Conservation (phyloP, 2,329 filamentous ascomycete species). For the Epicoccum sorghinum region DNA sequence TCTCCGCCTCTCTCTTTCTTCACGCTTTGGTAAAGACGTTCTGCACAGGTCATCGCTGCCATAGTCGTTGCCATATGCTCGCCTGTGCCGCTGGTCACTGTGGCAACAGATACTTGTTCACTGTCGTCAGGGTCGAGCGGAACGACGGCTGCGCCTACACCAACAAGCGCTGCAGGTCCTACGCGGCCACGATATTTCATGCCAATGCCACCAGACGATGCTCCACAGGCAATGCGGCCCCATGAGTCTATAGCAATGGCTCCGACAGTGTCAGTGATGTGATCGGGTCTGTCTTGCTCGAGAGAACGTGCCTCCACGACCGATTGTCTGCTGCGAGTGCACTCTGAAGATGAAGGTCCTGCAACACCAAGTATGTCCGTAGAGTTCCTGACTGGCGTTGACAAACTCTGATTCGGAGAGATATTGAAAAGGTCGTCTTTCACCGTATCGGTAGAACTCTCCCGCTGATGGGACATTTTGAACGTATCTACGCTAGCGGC, state of each 20-base stretch:
- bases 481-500: constrained; percentile 29
- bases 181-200: constrained; percentile 96
- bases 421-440: constrained; percentile 1
- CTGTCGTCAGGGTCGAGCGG: constrained; percentile 74
- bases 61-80: constrained; percentile 98
- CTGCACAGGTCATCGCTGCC: constrained; percentile 85
- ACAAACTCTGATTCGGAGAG: neutral
- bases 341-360: neutral
- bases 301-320: neutral
- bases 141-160: constrained; percentile 88
- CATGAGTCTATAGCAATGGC: constrained; percentile 88
- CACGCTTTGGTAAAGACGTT: constrained; percentile 77
- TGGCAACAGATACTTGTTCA: constrained; percentile 73
- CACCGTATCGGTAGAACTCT: neutral
- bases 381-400: constrained; percentile 18
- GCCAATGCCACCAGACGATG: constrained; percentile 95
- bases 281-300: constrained; percentile 53
- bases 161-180: constrained; percentile 90
- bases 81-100: constrained; percentile 91
- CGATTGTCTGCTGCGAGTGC: neutral
- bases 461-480: constrained; percentile 15
- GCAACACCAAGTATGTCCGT: constrained; percentile 17
- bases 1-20: constrained; percentile 65
- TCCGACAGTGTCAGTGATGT: constrained; percentile 91
- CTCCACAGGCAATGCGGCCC: constrained; percentile 90